Evolutionary conservation across 2,329 filamentous ascomycete species (phyloP), one percentile per base, ranked within the genome.

Genomic region (Hirsutella rhossiliensis): DNA sequence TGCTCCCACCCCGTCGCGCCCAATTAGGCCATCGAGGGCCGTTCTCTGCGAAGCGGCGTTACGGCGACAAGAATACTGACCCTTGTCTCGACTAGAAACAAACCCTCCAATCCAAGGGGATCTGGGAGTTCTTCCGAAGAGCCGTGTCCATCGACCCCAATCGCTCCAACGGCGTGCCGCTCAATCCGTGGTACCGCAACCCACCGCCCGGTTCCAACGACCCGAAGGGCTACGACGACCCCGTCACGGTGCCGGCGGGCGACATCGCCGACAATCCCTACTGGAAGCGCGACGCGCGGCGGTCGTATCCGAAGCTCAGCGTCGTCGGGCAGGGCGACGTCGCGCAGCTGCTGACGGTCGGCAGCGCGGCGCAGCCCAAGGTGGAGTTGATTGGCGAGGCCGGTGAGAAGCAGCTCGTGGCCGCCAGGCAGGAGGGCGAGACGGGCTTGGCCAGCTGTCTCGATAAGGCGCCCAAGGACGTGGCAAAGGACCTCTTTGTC

Each of bases 141-240:
- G 62, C 82, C 55, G 66, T 96, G 53, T 79, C 87, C 53, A 70
- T 98, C 58, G 90, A 95, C 63, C 77, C 88, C 31, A 80, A 86
- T 59, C 89, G 92, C 52, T 96, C 89, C 53, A 88, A 84, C 57
- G 92, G 92, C 64, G 72, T 98, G 18, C 92, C 92, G 40, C 71
- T 98, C 57, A 97, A 97, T 75, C 81, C 88, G 36, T 82, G 89
- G 71, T 96, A 78, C 76, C 89, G 92, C 56, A 83, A 86, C 67
- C 92, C 92, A 47, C 68, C 89, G 0, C 63, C 64, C 36, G 65
- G 71, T 55, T 41, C 61, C 57, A 52, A 62, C 56, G 49, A 69
- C 62, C 55, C 67, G 52, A 30, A 59, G 52, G 43, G 57, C 50
- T 59, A 63, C 58, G 47, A 61, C 48, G 65, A 67, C 54, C 64